Base-by-base conservation (phyloP, 352 stramenopile species). In the Phytophthora megakarya region DNA sequence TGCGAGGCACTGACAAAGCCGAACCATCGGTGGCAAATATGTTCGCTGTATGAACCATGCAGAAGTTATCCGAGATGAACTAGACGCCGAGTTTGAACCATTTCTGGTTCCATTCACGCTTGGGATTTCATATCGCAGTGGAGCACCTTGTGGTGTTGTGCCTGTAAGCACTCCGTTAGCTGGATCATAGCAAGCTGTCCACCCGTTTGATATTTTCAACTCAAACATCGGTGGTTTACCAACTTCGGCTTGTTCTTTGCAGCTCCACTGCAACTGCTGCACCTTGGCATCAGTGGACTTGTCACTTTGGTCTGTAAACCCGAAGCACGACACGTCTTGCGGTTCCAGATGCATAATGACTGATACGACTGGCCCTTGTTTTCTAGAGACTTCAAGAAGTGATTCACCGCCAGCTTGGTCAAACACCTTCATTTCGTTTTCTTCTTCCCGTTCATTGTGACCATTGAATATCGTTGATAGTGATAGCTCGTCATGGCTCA, bases 1-100 rank as follows among this genome's bases (percentile, higher is more conserved):
- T 2, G 72, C 68, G 18, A 91, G 63, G 33, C 76, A 84, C 26
- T 89, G 78, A 39, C 80, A 87, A 28, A 90, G 65, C 3, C 71
- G 71, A 52, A 82, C 59, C 19, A 86, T 43, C 16, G 65, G 39
- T 19, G 66, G 64, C 16, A 74, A 50, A 25, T 46, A 42, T 7
- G 39, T 6, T 33, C 39, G 58, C 25, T 69, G 32, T 7, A 37
- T 59, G 22, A 64, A 62, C 37, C 44, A 51, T 38, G 45, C 33
- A 11, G 45, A 33, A 35, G 58, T 40, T 12, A 3, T 7, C 3
- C 32, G 30, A 2, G 54, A 67, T 30, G 35, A 65, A 26, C 11
- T 39, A 9, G 33, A 62, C 4, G 28, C 4, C n/a, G 30, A 3
- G 15, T 15, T 54, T 15, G 23, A 42, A 57, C 33, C 35, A 25